Base-by-base conservation (phyloP, 2,329 filamentous ascomycete genomes). In the Arthrobotrys megalospora region DNA sequence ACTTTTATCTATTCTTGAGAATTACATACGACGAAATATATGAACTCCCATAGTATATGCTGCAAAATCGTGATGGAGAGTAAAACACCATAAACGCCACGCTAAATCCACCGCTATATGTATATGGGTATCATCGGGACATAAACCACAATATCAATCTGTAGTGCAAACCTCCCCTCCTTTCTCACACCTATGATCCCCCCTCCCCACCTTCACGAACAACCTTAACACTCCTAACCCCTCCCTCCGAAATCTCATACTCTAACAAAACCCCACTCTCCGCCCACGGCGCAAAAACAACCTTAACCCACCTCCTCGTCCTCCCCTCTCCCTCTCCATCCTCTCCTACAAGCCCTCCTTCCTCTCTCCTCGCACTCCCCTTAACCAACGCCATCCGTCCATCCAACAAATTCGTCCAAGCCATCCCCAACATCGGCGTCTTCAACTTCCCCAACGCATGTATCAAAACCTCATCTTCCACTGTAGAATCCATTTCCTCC, bases 281-380 rank as follows among this genome's bases (percentile, higher is more conserved):
- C 3, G 89, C 88, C 88, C 96, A 96, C 1, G 92, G 89, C 60
- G 93, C 92, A 86, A 97, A 98, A 0, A 97, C 95, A 7, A 98
- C 89, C 84, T 94, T 96, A 87, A 97, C 90, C 86, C 90, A 93
- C 75, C 95, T 87, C 80, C 88, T 88, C 90, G 92, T 87, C 71
- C 85, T 87, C 28, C 63, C 65, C 16, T 77, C 85, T 34, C 82
- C 83, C 55, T 85, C 87, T 1, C 85, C 72, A 34, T 68, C 72
- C 24, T 48, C 85, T 70, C 85, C 85, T 66, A 85, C 84, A 19
- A 85, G 85, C 34, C 85, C 85, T 38, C 83, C 82, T 8, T 83
- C 81, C 19, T 24, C 41, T 32, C n/a, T 16, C 41, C 66, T 48
- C 11, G 72, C 55, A 28, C 47, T 48, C 53, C 80, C 67, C 83